Evolutionary conservation across 2,329 filamentous ascomycete genomes (phyloP), one percentile per base, ranked within the genome.

Genomic region (Pseudocercospora fijiensis): DNA sequence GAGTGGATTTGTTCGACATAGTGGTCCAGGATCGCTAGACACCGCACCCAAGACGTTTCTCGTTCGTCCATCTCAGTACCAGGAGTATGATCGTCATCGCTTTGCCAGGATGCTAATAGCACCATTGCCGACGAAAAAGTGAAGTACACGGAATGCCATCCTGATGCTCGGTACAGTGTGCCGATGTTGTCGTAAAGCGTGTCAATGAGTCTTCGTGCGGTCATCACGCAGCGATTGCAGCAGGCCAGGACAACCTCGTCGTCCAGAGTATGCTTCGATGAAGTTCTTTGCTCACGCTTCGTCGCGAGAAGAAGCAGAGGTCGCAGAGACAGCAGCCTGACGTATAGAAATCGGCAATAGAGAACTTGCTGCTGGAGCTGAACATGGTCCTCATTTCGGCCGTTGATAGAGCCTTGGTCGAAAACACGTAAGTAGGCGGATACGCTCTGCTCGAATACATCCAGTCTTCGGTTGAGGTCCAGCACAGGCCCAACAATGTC

Each of bases 161-260:
- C 69, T 9, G 69, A 67, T 45, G 65, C 67, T 6, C 69, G 62
- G 11, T 71, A 71, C 4, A 70, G 65, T 4, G 69, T 71, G 10
- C 65, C 62, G 6, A 71, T 60, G 66, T 76, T 77, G 30, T 74
- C 70, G 63, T 78, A 79, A 3, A 74, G 69, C 4, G 58, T 72
- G 27, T 73, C 73, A 33, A 79, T 73, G 9, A 77, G 72, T 22
- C 67, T 60, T 71, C 76, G 78, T 8, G 75, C 76, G 52, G 76
- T 75, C 10, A 69, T 66, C 6, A 72, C 72, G n/a, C 76, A 74
- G 7, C 60, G 52, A 6, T 62, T 66, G 7, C 74, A 70, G 11
- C 69, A 71, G 11, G 64, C 62, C n/a, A 61, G 77, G 71, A 63
- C 74, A 58, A 61, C 72, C 69, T 71, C 76, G 67, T 57, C 79